Percentiles rank a stretch among this genome's conserved stretches.
Evolutionary conservation across 768 basidiomycete genomes (phyloP).

Genomic region (Hericium coralloides): DNA sequence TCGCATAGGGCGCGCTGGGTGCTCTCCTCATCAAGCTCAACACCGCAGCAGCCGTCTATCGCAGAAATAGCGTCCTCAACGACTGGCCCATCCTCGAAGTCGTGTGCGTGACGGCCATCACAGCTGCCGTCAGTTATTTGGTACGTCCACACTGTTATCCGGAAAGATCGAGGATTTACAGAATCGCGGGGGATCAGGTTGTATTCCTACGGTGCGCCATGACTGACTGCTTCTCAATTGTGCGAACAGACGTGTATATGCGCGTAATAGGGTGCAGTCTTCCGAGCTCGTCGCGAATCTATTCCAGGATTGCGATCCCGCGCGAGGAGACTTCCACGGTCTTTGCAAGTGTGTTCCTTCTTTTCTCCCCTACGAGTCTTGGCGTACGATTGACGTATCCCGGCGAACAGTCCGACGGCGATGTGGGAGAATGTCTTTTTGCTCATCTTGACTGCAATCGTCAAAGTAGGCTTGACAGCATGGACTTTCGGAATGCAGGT

Average conservation of each 20-base stretch:
- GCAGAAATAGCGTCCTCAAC: constrained; percentile 42
- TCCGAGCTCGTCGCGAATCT: constrained; percentile 80
- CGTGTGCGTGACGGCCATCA: constrained; percentile 49
- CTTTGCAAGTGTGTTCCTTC: constrained; percentile 61
- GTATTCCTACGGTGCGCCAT: constrained; percentile 49
- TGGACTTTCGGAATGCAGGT: constrained; percentile 82
- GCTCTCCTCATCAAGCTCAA: constrained; percentile 60
- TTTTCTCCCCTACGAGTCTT: background rate
- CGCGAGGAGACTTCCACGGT: constrained; percentile 59
- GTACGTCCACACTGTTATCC: constrained; percentile 25
- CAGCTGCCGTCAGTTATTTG: constrained; percentile 63
- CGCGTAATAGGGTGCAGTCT: constrained; percentile 44
- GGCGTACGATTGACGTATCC: background rate
- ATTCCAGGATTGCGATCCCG: constrained; percentile 72
- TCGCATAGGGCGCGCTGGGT: constrained; percentile 50
- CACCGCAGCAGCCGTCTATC: constrained; percentile 51
- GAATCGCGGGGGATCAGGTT: constrained; percentile 31
- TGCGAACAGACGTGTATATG: background rate
- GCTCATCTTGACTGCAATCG: constrained; percentile 48
- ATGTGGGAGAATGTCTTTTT: constrained; percentile 62
- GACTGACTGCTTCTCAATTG: background rate
- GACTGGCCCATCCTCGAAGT: constrained; percentile 65
- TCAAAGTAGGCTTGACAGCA: constrained; percentile 56
- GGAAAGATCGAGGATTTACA: background rate
- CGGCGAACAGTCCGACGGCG: constrained; percentile 44